Evolutionary conservation across 1,284 basidiomycete species (phyloP).

Genomic region (Papiliotrema flavescens): DNA sequence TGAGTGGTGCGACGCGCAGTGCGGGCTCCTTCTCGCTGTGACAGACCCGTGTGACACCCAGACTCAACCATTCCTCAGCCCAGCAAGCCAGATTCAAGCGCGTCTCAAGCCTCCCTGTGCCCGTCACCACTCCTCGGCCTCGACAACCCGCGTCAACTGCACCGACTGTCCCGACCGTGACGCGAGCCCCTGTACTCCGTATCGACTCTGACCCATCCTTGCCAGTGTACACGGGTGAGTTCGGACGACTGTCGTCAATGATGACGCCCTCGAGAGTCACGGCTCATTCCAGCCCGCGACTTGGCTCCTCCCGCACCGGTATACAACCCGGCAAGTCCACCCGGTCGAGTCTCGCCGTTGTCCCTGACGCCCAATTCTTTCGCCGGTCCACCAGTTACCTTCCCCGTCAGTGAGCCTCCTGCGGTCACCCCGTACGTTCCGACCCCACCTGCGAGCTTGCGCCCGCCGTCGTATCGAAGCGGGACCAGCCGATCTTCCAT

Average conservation of each 20-base stretch:
- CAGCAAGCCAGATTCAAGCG: neutral
- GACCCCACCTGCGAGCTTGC: neutral
- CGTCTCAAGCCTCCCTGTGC: neutral
- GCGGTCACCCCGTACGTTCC: slow-evolving; percentile 1
- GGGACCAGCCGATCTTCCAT: neutral
- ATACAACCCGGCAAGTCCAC: neutral
- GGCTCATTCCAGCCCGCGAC: neutral
- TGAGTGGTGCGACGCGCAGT: no score
- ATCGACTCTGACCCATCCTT: neutral
- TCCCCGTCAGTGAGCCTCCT: neutral
- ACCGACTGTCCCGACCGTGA: neutral
- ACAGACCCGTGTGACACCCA: no score
- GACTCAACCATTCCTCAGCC: no score
- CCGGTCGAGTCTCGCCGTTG: neutral
- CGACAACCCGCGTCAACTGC: neutral
- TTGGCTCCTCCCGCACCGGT: neutral
- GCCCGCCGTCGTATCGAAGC: slow-evolving; percentile 1
- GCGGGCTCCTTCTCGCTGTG: no score
- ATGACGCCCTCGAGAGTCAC: neutral
- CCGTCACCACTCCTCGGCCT: neutral
- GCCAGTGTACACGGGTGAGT: neutral
- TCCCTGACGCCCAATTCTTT: neutral
- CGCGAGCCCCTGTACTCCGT: neutral
- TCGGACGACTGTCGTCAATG: neutral
- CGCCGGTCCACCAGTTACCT: neutral